These are phyloP conservation scores for Phylloporus rhodoxanthus DNA, from an alignment of 768 basidiomycete species.

Conservation along the genomic window DNA sequence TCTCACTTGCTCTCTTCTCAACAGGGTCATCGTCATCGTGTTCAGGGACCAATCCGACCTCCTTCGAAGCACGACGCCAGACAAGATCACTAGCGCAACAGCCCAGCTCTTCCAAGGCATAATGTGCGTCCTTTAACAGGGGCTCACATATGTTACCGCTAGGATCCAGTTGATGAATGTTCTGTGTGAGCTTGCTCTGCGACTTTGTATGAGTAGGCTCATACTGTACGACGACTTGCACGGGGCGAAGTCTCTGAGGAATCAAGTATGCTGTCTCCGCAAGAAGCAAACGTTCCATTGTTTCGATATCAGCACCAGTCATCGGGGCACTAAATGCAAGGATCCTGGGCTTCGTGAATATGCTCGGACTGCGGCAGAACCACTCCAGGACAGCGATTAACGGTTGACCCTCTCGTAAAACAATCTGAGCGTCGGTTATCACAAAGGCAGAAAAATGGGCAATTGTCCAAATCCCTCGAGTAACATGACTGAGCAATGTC, in stretches of 20 bases:
- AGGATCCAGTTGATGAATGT: slow-evolving; percentile 43
- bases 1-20: slow-evolving; percentile 22
- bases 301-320: slow-evolving; percentile 28
- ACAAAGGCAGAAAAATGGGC: slow-evolving; percentile 42
- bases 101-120: slow-evolving; percentile 51
- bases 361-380: slow-evolving; percentile 37
- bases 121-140: slow-evolving; percentile 43
- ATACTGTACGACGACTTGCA: slow-evolving; percentile 52
- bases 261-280: slow-evolving; percentile 35
- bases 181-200: slow-evolving; percentile 41
- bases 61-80: slow-evolving; percentile 54
- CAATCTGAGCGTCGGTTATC: slow-evolving; percentile 37
- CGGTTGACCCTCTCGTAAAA: slow-evolving; percentile 35
- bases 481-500: slow-evolving; percentile 38
- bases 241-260: slow-evolving; percentile 36
- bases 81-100: slow-evolving; percentile 63
- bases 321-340: slow-evolving; percentile 35
- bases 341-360: slow-evolving; percentile 37
- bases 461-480: slow-evolving; percentile 35
- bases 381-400: slow-evolving; percentile 42
- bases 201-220: slow-evolving; percentile 32
- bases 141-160: slow-evolving; percentile 34
- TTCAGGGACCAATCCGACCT: slow-evolving; percentile 27
- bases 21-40: slow-evolving; percentile 32
- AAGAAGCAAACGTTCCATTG: slow-evolving; percentile 37